Evolutionary conservation across 345 rosid genomes (phyloP).

Genomic region (Mangifera indica): DNA sequence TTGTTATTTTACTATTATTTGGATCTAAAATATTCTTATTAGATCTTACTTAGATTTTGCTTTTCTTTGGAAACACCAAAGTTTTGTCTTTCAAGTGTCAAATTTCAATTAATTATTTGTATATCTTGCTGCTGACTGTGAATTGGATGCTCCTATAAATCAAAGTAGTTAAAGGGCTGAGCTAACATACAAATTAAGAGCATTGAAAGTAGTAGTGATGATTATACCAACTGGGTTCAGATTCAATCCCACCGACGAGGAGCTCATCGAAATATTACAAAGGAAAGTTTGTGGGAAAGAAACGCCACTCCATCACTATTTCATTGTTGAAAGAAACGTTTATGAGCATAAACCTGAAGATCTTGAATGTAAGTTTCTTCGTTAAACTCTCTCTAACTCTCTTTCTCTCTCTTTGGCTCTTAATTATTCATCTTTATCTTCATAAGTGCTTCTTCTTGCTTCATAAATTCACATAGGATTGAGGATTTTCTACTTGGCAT

Average conservation of each 20-base stretch:
- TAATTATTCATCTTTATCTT: not conserved
- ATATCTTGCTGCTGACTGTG: too few species aligned
- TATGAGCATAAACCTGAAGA: conserved; percentile 24
- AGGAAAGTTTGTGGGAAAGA: conserved; percentile 19
- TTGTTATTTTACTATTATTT: too few species aligned
- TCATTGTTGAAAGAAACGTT: conserved; percentile 16
- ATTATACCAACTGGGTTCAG: conserved; percentile 24
- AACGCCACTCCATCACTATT: conserved; percentile 17
- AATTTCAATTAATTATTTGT: too few species aligned
- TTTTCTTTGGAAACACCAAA: too few species aligned
- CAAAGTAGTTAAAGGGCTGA: too few species aligned
- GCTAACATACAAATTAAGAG: too few species aligned
- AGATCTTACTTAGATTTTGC: too few species aligned
- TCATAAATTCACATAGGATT: too few species aligned
- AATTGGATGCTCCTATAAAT: too few species aligned
- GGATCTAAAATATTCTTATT: too few species aligned
- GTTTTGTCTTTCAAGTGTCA: too few species aligned
- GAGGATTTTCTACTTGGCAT: too few species aligned
- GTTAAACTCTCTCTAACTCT: not conserved
- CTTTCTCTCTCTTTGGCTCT: not conserved
- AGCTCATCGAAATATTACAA: conserved; percentile 20
- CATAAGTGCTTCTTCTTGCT: not conserved
- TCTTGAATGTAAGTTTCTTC: conserved; percentile 14
- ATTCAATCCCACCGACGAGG: conserved; percentile 34
- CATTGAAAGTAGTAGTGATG: not conserved